Conservation (phyloP, 345 rosid species). For the Toxicodendron radicans region DNA sequence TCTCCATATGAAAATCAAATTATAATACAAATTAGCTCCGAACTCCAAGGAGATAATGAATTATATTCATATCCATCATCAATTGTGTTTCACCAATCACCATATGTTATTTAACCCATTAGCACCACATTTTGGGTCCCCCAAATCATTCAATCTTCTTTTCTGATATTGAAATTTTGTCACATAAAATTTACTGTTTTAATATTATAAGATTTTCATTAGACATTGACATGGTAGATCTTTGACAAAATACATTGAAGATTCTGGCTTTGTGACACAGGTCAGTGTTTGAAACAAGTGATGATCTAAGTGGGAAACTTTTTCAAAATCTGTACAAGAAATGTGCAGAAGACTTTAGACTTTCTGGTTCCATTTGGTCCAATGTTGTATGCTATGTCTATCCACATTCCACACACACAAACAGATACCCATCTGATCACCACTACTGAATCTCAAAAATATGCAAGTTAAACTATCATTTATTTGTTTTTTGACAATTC, state of each 20-base stretch:
- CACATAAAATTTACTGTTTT: neutral
- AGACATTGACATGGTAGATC: too few relatives aligned
- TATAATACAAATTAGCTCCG: neutral
- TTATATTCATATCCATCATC: neutral
- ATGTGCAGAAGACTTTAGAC: neutral
- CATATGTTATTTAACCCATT: too few relatives aligned
- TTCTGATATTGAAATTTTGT: too few relatives aligned
- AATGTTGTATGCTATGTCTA: neutral
- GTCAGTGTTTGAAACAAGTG: neutral
- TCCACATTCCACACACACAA: neutral
- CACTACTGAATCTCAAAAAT: too few relatives aligned
- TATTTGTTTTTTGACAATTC: too few relatives aligned
- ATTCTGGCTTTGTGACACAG: too few relatives aligned
- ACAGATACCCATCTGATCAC: constrained; percentile 6
- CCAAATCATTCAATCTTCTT: neutral
- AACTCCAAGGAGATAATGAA: neutral
- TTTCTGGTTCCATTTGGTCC: neutral
- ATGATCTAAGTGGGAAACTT: neutral
- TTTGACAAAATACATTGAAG: too few relatives aligned
- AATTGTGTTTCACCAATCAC: neutral
- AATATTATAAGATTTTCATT: too few relatives aligned
- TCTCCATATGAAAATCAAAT: constrained; percentile 1
- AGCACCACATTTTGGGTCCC: neutral
- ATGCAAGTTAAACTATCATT: too few relatives aligned
- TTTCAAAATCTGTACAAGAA: neutral